phyloP scores from a whole-genome alignment of 805 yeast species.

The Candida corydali region DNA sequence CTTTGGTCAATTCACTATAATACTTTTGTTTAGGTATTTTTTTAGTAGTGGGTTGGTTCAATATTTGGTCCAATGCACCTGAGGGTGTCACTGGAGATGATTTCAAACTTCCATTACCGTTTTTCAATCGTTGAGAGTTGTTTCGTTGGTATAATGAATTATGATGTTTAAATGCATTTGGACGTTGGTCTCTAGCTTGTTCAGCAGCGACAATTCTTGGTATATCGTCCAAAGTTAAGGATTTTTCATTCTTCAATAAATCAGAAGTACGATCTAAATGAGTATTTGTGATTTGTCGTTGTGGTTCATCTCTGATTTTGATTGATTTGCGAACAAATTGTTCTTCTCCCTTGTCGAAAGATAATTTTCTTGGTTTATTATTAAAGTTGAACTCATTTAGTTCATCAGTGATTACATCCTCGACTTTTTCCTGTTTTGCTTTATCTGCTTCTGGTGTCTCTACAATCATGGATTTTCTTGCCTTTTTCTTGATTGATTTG shows the following conservation, averaged over 20 bases:
- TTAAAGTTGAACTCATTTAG: conserved; percentile 6
- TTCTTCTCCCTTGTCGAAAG: conserved; percentile 15
- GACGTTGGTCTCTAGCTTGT: conserved; percentile 89
- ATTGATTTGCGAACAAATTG: conserved; percentile 22
- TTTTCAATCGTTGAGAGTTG: conserved; percentile 13
- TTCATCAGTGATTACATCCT: conserved; percentile 15
- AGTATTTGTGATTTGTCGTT: conserved; percentile 25
- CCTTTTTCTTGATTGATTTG: conserved; percentile 52
- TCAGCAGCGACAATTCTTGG: conserved; percentile 97
- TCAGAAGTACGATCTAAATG: conserved; percentile 62
- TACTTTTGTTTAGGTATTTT: conserved; percentile 33
- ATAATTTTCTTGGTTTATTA: conserved; percentile 6
- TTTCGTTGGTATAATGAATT: conserved; percentile 41
- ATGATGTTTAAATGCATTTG: conserved; percentile 87
- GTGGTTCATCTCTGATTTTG: conserved; percentile 36
- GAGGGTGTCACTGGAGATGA: conserved; percentile 7
- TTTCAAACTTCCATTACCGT: not conserved
- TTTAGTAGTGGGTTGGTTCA: conserved; percentile 6
- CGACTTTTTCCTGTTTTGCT: conserved; percentile 18
- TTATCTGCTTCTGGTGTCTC: conserved; percentile 55
- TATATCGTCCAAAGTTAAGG: conserved; percentile 90
- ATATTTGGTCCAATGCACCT: conserved; percentile 8
- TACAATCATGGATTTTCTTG: conserved; percentile 61
- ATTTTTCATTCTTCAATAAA: conserved; percentile 72
- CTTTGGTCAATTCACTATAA: conserved; percentile 58